Evolutionary conservation across 352 stramenopile species (phyloP).

Genomic region (Phytophthora melonis): DNA sequence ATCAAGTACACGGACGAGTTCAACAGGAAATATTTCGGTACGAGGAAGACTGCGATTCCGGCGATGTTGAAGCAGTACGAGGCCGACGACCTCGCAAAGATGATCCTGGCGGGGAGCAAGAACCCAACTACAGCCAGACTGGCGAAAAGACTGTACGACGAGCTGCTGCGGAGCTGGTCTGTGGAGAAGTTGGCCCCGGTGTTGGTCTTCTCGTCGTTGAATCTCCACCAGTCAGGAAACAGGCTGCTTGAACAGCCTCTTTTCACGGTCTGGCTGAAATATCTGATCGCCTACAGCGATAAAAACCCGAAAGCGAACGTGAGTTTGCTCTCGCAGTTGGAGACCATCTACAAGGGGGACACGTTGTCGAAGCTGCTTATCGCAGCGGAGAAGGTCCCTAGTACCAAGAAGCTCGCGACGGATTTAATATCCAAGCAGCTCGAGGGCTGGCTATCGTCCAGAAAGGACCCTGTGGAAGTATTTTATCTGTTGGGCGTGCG

Average conservation of each 20-base stretch:
- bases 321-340: conserved; percentile 4
- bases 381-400: conserved; percentile 2
- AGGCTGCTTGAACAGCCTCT: conserved; percentile 11
- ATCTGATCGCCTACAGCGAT: conserved; percentile 1
- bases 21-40: conserved; percentile 5
- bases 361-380: conserved; percentile 14
- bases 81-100: conserved; percentile 2
- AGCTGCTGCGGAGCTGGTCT: conserved; percentile 26
- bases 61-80: conserved; percentile 6
- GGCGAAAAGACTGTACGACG: conserved; percentile 9
- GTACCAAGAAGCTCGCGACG: conserved; percentile 12
- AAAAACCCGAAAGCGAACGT: conserved; percentile 7
- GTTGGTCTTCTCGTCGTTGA: conserved; percentile 11
- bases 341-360: conserved; percentile 7
- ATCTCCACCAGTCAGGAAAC: not conserved
- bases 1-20: conserved; percentile 17
- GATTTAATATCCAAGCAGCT: conserved; percentile 2
- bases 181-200: not conserved
- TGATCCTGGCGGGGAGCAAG: conserved; percentile 10
- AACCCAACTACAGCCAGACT: not conserved
- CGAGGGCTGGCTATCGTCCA: conserved; percentile 1
- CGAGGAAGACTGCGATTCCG: conserved; percentile 11
- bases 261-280: conserved; percentile 19
- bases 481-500: not conserved
- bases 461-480: not conserved